phyloP scores from a whole-genome alignment of 768 basidiomycete genomes.

The Naganishia antarctica region DNA sequence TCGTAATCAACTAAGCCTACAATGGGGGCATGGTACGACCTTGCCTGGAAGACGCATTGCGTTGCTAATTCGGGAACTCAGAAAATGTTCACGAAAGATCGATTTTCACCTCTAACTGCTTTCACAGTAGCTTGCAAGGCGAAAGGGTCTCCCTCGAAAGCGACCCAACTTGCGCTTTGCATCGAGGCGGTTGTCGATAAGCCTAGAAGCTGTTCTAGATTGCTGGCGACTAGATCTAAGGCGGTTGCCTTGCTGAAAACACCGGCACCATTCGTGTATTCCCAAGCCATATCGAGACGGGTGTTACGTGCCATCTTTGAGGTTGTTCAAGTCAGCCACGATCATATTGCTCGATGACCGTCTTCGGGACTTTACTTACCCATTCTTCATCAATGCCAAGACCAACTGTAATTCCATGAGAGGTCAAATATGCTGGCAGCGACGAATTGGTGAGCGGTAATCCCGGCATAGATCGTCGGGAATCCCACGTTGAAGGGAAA shows the following conservation, averaged over 20 bases:
- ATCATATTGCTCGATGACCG: too few species aligned
- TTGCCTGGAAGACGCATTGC: too few species aligned
- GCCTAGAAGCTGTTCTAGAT: conserved; percentile 58
- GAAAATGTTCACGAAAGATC: conserved; percentile 56
- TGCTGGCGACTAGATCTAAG: conserved; percentile 57
- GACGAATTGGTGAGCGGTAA: conserved; percentile 65
- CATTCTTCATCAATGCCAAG: conserved; percentile 61
- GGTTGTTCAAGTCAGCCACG: background rate
- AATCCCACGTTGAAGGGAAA: conserved; percentile 70
- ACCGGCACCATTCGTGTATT: conserved; percentile 49
- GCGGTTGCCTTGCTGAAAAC: conserved; percentile 54
- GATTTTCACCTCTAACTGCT: conserved; percentile 53
- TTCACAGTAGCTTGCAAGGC: conserved; percentile 56
- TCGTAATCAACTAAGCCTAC: too few species aligned
- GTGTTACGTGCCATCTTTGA: conserved; percentile 23
- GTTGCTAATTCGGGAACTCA: conserved; percentile 30
- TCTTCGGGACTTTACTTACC: conserved; percentile 50
- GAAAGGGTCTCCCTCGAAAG: conserved; percentile 57
- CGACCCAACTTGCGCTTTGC: conserved; percentile 38
- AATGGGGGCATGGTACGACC: too few species aligned
- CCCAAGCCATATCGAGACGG: conserved; percentile 26
- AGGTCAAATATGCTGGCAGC: conserved; percentile 60
- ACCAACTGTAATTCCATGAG: conserved; percentile 59
- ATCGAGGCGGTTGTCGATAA: conserved; percentile 32
- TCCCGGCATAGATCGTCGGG: conserved; percentile 61